Conservation (phyloP, 306 rosid genomes). For the Cicer yamashitae region DNA sequence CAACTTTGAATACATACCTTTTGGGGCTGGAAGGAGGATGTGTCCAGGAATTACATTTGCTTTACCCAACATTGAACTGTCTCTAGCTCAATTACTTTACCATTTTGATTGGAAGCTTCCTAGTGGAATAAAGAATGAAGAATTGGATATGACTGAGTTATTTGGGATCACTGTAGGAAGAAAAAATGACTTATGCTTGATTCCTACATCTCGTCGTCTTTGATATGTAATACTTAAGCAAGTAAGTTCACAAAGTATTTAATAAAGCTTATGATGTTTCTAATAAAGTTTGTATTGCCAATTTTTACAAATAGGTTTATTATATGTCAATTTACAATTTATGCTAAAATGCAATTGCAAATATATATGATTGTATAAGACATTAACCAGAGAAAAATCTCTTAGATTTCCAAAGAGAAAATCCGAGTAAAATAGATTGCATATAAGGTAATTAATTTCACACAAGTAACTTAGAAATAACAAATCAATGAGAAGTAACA, state of each 20-base stretch:
- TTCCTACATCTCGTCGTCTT: background rate
- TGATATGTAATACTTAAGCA: background rate
- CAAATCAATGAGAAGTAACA: no score
- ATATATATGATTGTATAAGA: no score
- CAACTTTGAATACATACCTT: background rate
- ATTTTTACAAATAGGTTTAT: no score
- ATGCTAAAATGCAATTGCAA: no score
- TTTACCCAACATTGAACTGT: background rate
- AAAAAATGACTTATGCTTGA: background rate
- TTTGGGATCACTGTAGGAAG: background rate
- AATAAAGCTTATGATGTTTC: background rate
- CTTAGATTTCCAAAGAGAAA: no score
- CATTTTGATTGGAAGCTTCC: conserved; percentile 21
- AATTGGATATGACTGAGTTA: background rate
- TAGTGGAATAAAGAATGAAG: background rate
- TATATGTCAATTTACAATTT: background rate
- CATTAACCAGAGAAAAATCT: no score
- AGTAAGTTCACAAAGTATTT: background rate
- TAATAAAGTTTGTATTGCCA: no score
- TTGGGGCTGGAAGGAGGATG: conserved; percentile 10
- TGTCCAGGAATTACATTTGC: background rate
- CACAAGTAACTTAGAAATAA: no score
- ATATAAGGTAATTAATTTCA: no score
- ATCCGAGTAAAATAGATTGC: no score
- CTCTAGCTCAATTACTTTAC: background rate